Percentiles rank a stretch among this genome's conserved stretches.
These are phyloP conservation scores for Lentinula aciculospora DNA, from an alignment of 768 basidiomycete genomes.

Conservation along the genomic window DNA sequence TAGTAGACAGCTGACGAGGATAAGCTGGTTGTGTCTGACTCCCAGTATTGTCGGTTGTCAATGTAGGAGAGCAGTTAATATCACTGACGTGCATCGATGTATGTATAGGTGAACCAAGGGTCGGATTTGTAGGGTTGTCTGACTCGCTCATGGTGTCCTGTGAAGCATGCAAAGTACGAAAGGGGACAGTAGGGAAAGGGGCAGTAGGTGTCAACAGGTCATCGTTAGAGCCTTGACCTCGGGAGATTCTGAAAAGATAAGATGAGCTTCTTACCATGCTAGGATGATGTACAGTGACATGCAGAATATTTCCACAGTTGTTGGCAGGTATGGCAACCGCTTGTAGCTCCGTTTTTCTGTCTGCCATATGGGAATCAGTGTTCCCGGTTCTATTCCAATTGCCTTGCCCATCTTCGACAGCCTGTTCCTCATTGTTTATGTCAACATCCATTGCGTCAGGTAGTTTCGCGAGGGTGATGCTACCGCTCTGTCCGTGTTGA, in stretches of 20 bases:
- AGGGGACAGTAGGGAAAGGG: not conserved
- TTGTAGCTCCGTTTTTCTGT: not conserved
- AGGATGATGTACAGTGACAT: constrained; percentile 1
- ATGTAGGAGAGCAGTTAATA: no score
- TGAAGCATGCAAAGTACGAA: not conserved
- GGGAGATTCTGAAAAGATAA: not conserved
- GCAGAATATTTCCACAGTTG: constrained; percentile 5
- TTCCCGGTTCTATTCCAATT: not conserved
- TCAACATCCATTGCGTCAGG: not conserved
- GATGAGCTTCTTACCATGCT: not conserved
- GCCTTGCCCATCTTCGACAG: not conserved
- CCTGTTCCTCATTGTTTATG: not conserved
- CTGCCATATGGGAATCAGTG: not conserved
- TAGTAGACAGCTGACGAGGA: constrained; percentile 20
- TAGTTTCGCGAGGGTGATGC: not conserved
- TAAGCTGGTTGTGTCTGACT: not conserved
- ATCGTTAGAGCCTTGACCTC: not conserved
- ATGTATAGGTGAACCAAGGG: not conserved
- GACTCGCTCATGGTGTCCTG: not conserved
- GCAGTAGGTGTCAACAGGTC: not conserved
- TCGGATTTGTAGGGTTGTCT: not conserved
- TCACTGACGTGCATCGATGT: not conserved
- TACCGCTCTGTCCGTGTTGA: not conserved
- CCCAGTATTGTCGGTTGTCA: not conserved
- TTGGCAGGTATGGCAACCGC: constrained; percentile 7